phyloP scores from a whole-genome alignment of 192 early-diverging fungal genomes.

The Coemansia sp. region DNA sequence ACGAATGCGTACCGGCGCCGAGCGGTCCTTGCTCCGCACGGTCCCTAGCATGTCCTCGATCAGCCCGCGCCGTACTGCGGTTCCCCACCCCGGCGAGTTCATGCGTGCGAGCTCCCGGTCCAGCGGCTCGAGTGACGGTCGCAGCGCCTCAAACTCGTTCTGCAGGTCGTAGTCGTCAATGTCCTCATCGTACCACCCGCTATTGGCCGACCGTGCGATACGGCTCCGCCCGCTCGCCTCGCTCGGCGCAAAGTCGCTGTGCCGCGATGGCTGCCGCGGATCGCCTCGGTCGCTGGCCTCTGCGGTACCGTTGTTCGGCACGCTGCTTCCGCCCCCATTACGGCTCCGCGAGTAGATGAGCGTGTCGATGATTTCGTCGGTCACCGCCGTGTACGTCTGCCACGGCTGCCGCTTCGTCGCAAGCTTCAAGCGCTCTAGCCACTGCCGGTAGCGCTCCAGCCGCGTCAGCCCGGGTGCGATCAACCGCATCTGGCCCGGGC shows the following conservation, averaged over 20 bases:
- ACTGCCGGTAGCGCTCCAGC: conserved; percentile 24
- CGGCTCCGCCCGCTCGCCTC: background rate
- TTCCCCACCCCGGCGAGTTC: conserved; percentile 8
- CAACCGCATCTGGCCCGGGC: conserved; percentile 40
- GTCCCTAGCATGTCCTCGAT: background rate
- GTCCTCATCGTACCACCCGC: conserved; percentile 8
- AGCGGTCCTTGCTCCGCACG: background rate
- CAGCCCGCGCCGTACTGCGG: conserved; percentile 6
- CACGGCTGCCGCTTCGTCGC: conserved; percentile 19
- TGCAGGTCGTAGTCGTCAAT: conserved; percentile 1
- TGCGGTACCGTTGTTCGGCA: background rate
- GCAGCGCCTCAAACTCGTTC: conserved; percentile 23
- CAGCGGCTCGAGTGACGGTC: conserved; percentile 20
- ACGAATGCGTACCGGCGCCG: conserved; percentile 16
- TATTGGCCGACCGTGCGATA: background rate
- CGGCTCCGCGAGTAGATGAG: background rate
- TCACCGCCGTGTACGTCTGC: conserved; percentile 28
- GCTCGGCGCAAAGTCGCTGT: background rate
- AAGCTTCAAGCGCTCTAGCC: conserved; percentile 26
- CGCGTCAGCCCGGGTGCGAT: conserved; percentile 36
- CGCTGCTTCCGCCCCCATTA: too few relatives aligned
- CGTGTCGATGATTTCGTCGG: conserved; percentile 25
- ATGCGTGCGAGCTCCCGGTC: conserved; percentile 23
- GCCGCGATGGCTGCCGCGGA: background rate
- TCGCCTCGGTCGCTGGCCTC: too few relatives aligned